Base-by-base conservation (phyloP, 2,329 filamentous ascomycete species). In the Tolypocladium album region DNA sequence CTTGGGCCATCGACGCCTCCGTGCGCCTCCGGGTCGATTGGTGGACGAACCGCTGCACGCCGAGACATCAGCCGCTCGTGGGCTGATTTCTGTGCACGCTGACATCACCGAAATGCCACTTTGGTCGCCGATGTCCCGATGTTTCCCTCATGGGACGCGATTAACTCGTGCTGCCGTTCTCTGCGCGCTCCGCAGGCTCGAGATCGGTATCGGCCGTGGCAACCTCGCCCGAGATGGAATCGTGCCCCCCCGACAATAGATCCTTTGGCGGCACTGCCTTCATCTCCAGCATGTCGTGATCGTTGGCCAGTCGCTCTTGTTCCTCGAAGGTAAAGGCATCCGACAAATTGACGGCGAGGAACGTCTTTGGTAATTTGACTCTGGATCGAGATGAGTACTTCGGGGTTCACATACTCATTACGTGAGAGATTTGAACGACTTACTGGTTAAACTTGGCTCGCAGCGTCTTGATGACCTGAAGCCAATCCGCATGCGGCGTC, bases 391-490 rank as follows among this genome's bases (percentile, higher is more conserved):
- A 17, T 22, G 2, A 53, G 50, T 13, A 36, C n/a, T 53, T 36
- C 27, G 27, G 17, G 4, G 3, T 13, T 20, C 40, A n/a, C 11
- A 31, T 31, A 5, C 27, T 3, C 27, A 31, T 31, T 31, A 31
- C 27, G 27, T 31, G 27, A 31, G 27, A 31, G 27, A 31, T 31
- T 5, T 31, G 50, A 22, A 34, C 56, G 61, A 80, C 88, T 77
- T 81, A 93, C 89, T 92, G 92, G 70, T 96, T 90, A 70, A 99
- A 97, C 69, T 96, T 97, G 57, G 90, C 93, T 65, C 92, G 86
- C 64, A 99, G 78, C 1, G 92, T 97, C 75, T 96, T 92, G 66
- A 99, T 90, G n/a, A 99, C 90, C 68, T 93, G 85, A 75, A 95
- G 93, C 93, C 94, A 99, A 73, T 99, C 90, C 43, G 87, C 86